A percentile compares a stretch with the other conserved stretches of the same genome.
These are phyloP conservation scores for Monosporozyma aerobia DNA, from an alignment of 805 yeast species.

Conservation along the genomic window DNA sequence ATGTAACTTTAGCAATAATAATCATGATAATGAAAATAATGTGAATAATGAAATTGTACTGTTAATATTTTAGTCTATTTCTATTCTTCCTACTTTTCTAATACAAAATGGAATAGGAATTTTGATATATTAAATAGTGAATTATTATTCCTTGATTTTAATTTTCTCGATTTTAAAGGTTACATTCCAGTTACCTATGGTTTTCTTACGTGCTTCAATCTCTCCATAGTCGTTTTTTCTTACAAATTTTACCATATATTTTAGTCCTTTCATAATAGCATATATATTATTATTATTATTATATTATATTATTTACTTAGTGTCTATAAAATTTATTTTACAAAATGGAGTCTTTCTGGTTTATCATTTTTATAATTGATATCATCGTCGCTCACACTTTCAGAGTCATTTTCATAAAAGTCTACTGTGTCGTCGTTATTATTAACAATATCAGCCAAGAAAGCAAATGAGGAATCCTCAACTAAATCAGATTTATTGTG, in stretches of 20 bases:
- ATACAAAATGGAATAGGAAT: background rate
- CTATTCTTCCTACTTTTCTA: background rate
- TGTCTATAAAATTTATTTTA: background rate
- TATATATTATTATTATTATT: background rate
- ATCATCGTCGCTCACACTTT: slow-evolving; percentile 5
- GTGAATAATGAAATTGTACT: background rate
- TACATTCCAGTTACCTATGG: background rate
- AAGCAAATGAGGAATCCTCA: slow-evolving; percentile 36
- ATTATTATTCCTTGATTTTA: background rate
- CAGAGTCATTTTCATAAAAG: slow-evolving; percentile 1
- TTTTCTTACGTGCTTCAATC: background rate
- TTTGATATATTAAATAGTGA: background rate
- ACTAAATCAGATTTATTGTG: slow-evolving; percentile 5
- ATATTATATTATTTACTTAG: background rate
- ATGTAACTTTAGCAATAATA: background rate
- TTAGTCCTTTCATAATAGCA: background rate
- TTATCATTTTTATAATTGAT: slow-evolving; percentile 9
- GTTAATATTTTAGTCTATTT: background rate
- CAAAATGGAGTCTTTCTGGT: slow-evolving; percentile 12
- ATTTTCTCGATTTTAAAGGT: background rate
- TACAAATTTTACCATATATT: background rate
- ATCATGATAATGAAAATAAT: background rate
- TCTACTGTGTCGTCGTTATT: background rate
- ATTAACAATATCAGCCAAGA: slow-evolving; percentile 31
- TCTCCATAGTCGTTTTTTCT: background rate